Evolutionary conservation across 2,329 filamentous ascomycete genomes (phyloP), one percentile per base, ranked within the genome.

Genomic region (Aspergillus fumigatus): DNA sequence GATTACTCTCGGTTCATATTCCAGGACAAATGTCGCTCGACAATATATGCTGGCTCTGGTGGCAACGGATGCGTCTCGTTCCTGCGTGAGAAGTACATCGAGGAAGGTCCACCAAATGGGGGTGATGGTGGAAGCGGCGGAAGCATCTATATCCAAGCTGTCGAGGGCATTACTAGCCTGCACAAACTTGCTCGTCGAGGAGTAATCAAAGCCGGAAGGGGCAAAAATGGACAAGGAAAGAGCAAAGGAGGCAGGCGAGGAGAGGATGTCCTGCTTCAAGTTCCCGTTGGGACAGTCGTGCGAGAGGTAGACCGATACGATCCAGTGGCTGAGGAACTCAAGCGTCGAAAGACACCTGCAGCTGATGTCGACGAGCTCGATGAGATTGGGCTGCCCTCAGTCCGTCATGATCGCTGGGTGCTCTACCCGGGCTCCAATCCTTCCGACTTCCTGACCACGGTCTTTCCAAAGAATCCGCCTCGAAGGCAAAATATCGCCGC

Each of bases 11-110:
- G 87, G 32, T 85, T 90, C 3, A 88, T 87, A 48, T 99, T 99
- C 69, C 87, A 90, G 55, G 94, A 99, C 75, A 88, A 90, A 71
- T 92, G 92, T 54, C 84, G 84, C 7, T 75, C 97, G 27, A 89
- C 84, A 0, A 75, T 97, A 3, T 83, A 88, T 65, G 89, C 92
- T 19, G 94, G 94, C 8, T 77, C 80, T 2, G 94, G 94, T 26
- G 94, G 94, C 8, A 87, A 94, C 69, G 94, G 94, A 61, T 99
- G 94, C 70, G 90, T 97, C 51, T 94, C 94, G 0, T 99, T 97
- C 71, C 78, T 95, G 47, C 88, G 93, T 21, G 94, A 99, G 67
- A 93, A 93, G 61, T 97, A 89, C 73, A 81, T 97, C 29, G 84
- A 87, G 48, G 87, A 96, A 62, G 94, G 94, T 0, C 94, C 94